Conservation (phyloP, 441 rosid genomes). For the Erysimum cheiri region DNA sequence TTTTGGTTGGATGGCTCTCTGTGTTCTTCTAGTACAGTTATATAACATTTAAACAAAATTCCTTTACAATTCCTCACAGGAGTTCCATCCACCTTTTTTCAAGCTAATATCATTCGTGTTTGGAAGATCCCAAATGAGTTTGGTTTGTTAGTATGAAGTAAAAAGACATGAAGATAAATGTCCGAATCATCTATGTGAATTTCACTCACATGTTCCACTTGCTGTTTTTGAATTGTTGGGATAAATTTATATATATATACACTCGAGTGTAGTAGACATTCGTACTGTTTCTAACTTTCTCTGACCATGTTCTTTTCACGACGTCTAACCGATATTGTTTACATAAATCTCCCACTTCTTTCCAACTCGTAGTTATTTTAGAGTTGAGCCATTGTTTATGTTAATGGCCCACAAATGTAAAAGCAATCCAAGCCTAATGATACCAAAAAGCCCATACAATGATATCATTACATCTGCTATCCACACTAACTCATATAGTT, state of each 20-base stretch:
- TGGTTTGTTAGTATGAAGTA: neutral
- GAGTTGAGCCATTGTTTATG: neutral
- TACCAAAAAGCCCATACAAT: neutral
- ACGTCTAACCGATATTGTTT: neutral
- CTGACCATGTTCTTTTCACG: neutral
- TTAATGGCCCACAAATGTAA: neutral
- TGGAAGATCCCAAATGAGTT: neutral
- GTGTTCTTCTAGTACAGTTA: too few species aligned
- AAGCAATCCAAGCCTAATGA: neutral
- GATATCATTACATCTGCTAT: neutral
- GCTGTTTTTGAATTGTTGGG: too few species aligned
- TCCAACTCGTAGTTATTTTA: neutral
- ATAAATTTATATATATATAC: too few species aligned
- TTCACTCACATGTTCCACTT: too few species aligned
- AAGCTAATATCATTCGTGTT: neutral
- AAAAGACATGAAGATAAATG: neutral
- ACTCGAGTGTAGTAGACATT: too few species aligned
- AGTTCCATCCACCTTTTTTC: neutral
- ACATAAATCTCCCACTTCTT: neutral
- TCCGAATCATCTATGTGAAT: too few species aligned
- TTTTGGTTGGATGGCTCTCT: neutral
- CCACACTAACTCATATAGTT: neutral
- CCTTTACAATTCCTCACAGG: neutral
- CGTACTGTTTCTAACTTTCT: neutral
- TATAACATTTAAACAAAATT: neutral